Evolutionary conservation across 805 yeast species (phyloP).

Genomic region (Barnettozyma botsteinii): DNA sequence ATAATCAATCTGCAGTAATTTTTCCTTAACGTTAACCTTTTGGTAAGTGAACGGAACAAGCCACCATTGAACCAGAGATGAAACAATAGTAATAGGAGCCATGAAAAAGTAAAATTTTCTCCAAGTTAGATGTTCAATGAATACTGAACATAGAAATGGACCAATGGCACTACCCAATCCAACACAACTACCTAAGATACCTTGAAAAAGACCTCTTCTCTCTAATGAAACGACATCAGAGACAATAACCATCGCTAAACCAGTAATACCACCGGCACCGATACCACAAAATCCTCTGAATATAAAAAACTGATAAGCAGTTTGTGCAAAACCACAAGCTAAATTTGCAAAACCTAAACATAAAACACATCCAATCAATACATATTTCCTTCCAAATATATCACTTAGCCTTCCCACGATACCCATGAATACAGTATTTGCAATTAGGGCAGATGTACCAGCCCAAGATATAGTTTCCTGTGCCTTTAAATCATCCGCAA

Average conservation of each 20-base stretch:
- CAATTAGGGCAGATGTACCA: constrained; percentile 48
- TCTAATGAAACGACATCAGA: constrained; percentile 46
- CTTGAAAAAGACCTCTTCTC: constrained; percentile 51
- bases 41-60: constrained; percentile 34
- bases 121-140: constrained; percentile 40
- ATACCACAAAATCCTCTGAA: constrained; percentile 55
- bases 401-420: constrained; percentile 51
- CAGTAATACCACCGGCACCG: constrained; percentile 49
- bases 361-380: constrained; percentile 36
- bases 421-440: constrained; percentile 48
- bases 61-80: constrained; percentile 37
- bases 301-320: constrained; percentile 44
- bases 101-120: constrained; percentile 40
- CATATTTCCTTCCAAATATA: constrained; percentile 47
- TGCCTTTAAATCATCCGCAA: constrained; percentile 43
- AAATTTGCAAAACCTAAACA: constrained; percentile 41
- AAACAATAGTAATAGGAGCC: constrained; percentile 27
- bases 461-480: constrained; percentile 52
- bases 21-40: constrained; percentile 31
- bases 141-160: constrained; percentile 50
- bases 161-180: constrained; percentile 51
- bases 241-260: constrained; percentile 44
- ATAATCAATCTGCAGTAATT: constrained; percentile 48
- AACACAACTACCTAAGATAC: constrained; percentile 43
- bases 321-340: constrained; percentile 46